phyloP scores from a whole-genome alignment of 371 early-diverging fungal genomes.

The Actinomortierella wolfii region DNA sequence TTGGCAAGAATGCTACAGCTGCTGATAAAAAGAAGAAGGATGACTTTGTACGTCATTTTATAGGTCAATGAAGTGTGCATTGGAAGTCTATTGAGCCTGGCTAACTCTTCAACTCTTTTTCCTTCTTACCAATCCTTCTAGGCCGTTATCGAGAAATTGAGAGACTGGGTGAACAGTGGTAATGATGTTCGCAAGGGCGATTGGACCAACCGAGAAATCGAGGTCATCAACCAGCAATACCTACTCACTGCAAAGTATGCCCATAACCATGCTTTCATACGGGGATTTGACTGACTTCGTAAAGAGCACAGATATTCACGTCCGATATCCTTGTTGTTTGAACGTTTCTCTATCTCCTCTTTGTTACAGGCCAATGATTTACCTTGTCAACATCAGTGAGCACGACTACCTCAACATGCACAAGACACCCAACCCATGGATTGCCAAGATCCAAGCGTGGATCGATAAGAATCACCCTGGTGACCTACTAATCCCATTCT shows the following conservation, averaged over 20 bases:
- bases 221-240: constrained; percentile 88
- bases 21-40: constrained; percentile 92
- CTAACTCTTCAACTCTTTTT: no score
- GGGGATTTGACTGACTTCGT: no score
- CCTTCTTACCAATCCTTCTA: background rate
- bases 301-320: no score
- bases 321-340: no score
- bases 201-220: constrained; percentile 91
- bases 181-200: constrained; percentile 90
- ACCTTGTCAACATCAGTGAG: constrained; percentile 94
- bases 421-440: constrained; percentile 24
- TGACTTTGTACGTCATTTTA: constrained; percentile 62
- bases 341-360: no score
- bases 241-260: constrained; percentile 81
- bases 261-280: no score
- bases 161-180: constrained; percentile 74
- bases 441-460: constrained; percentile 90
- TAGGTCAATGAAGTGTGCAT: background rate
- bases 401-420: constrained; percentile 79
- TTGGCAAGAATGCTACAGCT: constrained; percentile 80
- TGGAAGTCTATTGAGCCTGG: background rate
- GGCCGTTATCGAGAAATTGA: constrained; percentile 74
- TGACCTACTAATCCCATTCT: constrained; percentile 91
- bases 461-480: constrained; percentile 87
- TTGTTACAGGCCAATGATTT: constrained; percentile 98